A percentile compares a stretch with the other conserved stretches of the same genome.
These are phyloP conservation scores for Leccinum subgranulosum DNA, from an alignment of 768 basidiomycete genomes.

Conservation along the genomic window DNA sequence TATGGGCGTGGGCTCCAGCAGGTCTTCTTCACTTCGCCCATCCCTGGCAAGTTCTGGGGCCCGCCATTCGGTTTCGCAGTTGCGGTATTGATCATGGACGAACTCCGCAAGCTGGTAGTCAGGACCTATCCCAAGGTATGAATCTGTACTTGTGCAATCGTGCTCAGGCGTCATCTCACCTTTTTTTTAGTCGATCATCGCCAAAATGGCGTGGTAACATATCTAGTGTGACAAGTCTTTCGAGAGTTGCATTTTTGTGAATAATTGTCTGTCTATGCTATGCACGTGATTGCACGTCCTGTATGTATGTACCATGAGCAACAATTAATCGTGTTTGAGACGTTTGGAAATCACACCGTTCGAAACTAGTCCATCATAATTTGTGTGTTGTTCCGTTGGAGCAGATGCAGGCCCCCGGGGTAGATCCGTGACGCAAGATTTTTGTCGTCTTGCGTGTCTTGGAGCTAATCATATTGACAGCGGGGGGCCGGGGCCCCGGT, in stretches of 20 bases:
- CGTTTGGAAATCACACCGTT: neutral
- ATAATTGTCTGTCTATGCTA: neutral
- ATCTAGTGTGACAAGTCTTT: neutral
- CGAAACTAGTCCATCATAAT: neutral
- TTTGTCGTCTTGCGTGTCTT: neutral
- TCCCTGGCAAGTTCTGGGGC: conserved; percentile 48
- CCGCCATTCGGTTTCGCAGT: conserved; percentile 44
- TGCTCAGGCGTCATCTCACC: conserved; percentile 7
- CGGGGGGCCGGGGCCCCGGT: too few species aligned
- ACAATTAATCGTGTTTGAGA: neutral
- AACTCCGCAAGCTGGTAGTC: conserved; percentile 43
- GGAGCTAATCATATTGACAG: neutral
- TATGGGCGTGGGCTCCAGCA: conserved; percentile 43
- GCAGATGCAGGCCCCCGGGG: neutral
- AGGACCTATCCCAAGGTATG: conserved; percentile 41
- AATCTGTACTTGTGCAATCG: neutral
- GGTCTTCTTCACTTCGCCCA: conserved; percentile 42
- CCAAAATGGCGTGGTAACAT: conserved; percentile 37
- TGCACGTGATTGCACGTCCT: neutral
- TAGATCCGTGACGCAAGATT: neutral
- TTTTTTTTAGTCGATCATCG: conserved; percentile 32
- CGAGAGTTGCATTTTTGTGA: neutral
- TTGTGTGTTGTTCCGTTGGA: neutral
- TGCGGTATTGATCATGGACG: conserved; percentile 41
- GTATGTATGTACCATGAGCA: neutral